Base-by-base conservation (phyloP, 257 asterid genomes). In the Gentiana macrophylla region DNA sequence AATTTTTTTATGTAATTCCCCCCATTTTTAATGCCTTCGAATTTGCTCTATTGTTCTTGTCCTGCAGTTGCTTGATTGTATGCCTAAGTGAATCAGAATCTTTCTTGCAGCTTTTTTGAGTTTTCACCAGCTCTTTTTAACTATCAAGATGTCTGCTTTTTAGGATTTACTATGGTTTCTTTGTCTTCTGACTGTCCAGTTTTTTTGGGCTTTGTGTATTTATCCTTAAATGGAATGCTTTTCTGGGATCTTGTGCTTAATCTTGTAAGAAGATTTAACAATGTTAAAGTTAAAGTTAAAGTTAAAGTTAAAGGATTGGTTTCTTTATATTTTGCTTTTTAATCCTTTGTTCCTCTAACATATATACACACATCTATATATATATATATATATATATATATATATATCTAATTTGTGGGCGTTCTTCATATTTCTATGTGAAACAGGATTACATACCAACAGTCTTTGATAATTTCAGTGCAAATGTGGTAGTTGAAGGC, bases 401-500 rank as follows among this genome's bases (percentile, higher is more conserved):
- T 24, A 24, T 24, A 24, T 24, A 24, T 24, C 24, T 24, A 24
- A 24, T 24, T 41, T 41, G 6, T 41, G 6, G 11, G 46, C 9
- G 46, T 10, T 41, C 13, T 45, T 24, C 32, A 15, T 37, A 3
- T 37, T 41, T 50, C n/a, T 69, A 65, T 74, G 57, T 61, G 59
- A 68, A 76, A 67, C 70, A 87, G 94, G 96, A 87, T 63, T 87
- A 87, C 49, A 70, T 87, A 60, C 96, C 96, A 3, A 87, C 94
- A 5, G 96, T 87, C 68, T 87, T 87, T 66, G 96, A 87, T 66
- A 87, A 87, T 81, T 87, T 90, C 83, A 90, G 98, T 64, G 98
- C 98, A 66, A 86, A 90, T 76, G 98, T 90, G 76, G 94, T 84
- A 6, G 94, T 83, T 67, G 98, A 90, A 74, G 91, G 95, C 60